Conservation (phyloP, 2,329 filamentous ascomycete genomes). For the Cladophialophora carrionii region DNA sequence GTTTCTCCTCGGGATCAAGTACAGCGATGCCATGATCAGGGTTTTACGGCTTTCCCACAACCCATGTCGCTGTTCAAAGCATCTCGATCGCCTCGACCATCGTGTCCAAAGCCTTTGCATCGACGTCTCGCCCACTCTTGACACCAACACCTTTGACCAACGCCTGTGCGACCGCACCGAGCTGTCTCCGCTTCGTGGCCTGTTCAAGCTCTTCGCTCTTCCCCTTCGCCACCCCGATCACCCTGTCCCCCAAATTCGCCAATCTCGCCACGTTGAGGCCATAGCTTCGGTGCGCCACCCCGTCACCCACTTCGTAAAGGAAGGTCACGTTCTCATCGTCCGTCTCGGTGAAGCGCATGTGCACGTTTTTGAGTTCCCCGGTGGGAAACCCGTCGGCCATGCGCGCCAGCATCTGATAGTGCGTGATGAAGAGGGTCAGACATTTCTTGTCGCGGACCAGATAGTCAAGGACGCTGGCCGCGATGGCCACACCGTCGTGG, state of each 20-base stretch:
- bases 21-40: not conserved
- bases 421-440: slow-evolving; percentile 93
- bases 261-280: slow-evolving; percentile 89
- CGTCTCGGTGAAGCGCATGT: slow-evolving; percentile 81
- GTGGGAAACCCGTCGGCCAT: slow-evolving; percentile 69
- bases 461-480: slow-evolving; percentile 84
- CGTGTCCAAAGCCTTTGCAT: slow-evolving; percentile 27
- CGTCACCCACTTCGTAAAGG: slow-evolving; percentile 87
- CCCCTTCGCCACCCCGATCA: slow-evolving; percentile 76
- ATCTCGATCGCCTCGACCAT: slow-evolving; percentile 38
- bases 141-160: slow-evolving; percentile 9
- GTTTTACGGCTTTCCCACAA: not conserved
- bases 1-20: not conserved
- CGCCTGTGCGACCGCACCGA: slow-evolving; percentile 47
- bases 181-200: slow-evolving; percentile 65
- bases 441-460: slow-evolving; percentile 74
- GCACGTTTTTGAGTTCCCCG: slow-evolving; percentile 77
- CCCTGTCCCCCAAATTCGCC: slow-evolving; percentile 74
- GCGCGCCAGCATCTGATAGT: slow-evolving; percentile 86
- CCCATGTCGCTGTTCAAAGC: slow-evolving; percentile 20
- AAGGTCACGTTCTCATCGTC: slow-evolving; percentile 84
- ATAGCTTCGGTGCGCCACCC: slow-evolving; percentile 91
- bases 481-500: slow-evolving; percentile 94
- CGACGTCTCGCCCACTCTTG: not conserved
- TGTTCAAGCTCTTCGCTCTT: slow-evolving; percentile 83